These are phyloP conservation scores for Ceratonia siliqua DNA, from an alignment of 306 rosid genomes.

Conservation along the genomic window DNA sequence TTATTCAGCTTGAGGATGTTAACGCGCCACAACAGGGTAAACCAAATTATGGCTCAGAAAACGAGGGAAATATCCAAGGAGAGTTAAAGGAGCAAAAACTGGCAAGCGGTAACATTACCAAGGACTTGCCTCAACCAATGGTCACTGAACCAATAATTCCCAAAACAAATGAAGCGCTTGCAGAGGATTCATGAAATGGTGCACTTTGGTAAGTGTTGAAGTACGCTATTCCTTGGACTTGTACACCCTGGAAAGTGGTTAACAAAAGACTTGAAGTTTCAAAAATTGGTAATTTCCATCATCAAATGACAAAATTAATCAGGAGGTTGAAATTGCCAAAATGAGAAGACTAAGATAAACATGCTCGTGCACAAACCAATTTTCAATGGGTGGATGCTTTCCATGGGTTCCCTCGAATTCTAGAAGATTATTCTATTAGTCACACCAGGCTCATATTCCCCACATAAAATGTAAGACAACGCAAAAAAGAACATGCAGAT, in stretches of 20 bases:
- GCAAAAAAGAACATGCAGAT: not conserved
- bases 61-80: not conserved
- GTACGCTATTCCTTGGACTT: not conserved
- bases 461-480: slow-evolving; percentile 1
- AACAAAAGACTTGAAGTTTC: not conserved
- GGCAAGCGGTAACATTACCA: not conserved
- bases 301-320: not conserved
- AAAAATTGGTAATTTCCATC: not conserved
- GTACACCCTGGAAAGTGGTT: not conserved
- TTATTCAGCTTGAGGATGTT: not conserved
- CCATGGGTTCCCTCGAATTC: not conserved
- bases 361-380: slow-evolving; percentile 12
- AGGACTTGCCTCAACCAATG: not conserved
- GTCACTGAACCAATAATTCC: not conserved
- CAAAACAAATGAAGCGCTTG: not conserved
- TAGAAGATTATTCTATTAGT: slow-evolving; percentile 22
- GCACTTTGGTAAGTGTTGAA: not conserved
- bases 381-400: slow-evolving; percentile 2
- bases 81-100: not conserved
- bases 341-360: slow-evolving; percentile 13
- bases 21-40: not conserved
- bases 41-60: not conserved
- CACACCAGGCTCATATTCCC: not conserved
- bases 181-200: slow-evolving; percentile 17
- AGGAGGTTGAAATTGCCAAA: slow-evolving; percentile 1